Evolutionary conservation across 177 flowering plant species (phyloP).

Genomic region (Vitis hybrid): DNA sequence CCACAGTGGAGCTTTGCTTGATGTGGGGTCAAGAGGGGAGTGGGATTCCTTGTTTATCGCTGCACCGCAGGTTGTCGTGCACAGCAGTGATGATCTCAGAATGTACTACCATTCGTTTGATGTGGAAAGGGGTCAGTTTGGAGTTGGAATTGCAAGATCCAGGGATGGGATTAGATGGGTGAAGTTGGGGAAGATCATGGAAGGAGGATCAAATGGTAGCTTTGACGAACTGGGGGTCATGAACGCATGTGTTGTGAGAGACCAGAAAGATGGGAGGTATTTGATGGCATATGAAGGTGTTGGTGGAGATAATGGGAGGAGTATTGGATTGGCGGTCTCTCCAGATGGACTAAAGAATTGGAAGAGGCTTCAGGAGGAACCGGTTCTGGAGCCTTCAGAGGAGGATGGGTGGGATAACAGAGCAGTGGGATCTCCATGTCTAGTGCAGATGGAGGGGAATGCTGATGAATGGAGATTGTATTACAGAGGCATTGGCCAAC

Average conservation of each 20-base stretch:
- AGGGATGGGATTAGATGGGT: constrained; percentile 90
- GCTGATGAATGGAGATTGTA: constrained; percentile 78
- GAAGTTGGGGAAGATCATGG: constrained; percentile 75
- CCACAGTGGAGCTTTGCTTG: constrained; percentile 86
- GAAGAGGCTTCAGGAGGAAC: constrained; percentile 44
- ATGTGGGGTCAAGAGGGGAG: constrained; percentile 53
- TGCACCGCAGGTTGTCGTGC: constrained; percentile 62
- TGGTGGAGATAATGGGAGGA: constrained; percentile 48
- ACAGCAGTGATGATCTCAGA: constrained; percentile 61
- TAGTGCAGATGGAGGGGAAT: constrained; percentile 72
- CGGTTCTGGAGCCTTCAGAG: constrained; percentile 37
- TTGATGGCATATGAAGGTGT: constrained; percentile 88
- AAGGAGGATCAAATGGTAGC: constrained; percentile 43
- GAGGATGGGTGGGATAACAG: constrained; percentile 66
- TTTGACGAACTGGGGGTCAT: constrained; percentile 68
- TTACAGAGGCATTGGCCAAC: constrained; percentile 64
- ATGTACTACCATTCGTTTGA: constrained; percentile 90
- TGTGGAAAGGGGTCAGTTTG: constrained; percentile 34
- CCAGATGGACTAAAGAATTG: constrained; percentile 72
- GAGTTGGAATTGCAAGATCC: constrained; percentile 74
- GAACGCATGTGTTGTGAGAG: constrained; percentile 56
- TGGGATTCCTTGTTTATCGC: constrained; percentile 76
- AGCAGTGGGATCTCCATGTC: constrained; percentile 70
- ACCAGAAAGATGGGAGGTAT: constrained; percentile 50
- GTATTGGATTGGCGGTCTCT: constrained; percentile 75